Base-by-base conservation (phyloP, 75 land plant species). In the Chamaecyparis obtusa region DNA sequence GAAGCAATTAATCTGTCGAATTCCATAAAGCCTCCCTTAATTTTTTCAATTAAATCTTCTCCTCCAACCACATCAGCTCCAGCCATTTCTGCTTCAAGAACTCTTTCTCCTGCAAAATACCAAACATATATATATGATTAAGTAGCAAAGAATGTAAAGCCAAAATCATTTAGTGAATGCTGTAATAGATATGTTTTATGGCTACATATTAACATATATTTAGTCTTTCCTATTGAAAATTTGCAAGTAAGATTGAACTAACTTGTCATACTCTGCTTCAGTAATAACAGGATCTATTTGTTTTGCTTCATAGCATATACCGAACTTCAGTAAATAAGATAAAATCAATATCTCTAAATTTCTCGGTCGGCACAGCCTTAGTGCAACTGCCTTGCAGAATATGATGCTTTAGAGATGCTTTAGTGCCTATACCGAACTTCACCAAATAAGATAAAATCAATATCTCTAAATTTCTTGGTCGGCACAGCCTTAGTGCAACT, bases 21-120 rank as follows among this genome's bases (percentile, higher is more conserved):
- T 8, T 98, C 99, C 96, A 98, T 93, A 86, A 96, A 96, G 81
- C 99, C 99, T 83, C 91, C 95, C 86, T 95, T 94, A 82, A 96
- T 96, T 80, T 96, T 90, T 83, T 93, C 92, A 81, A 98, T 95
- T 91, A 96, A 90, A 85, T 98, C 99, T 74, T 98, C 99, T 36
- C 95, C 99, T 80, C 99, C 99, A 87, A 98, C 97, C 46, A 98
- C 72, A 85, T 98, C 98, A 84, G 99, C 99, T 89, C 99, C 99
- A 27, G 99, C 98, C 87, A 88, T 92, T 88, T 93, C 94, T 85
- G 99, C 99, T 88, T 98, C 99, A 83, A 91, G 92, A 71, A 95
- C 86, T 91, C 93, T 95, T 89, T 98, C 99, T 90, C 99, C 99
- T 98, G 86, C 83, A 85, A 44, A 77, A 33, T 46, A 55, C 30